Percentiles rank a stretch among this genome's conserved stretches.
These are phyloP conservation scores for Phytophthora hybrid DNA, from an alignment of 352 stramenopile species.

Conservation along the genomic window DNA sequence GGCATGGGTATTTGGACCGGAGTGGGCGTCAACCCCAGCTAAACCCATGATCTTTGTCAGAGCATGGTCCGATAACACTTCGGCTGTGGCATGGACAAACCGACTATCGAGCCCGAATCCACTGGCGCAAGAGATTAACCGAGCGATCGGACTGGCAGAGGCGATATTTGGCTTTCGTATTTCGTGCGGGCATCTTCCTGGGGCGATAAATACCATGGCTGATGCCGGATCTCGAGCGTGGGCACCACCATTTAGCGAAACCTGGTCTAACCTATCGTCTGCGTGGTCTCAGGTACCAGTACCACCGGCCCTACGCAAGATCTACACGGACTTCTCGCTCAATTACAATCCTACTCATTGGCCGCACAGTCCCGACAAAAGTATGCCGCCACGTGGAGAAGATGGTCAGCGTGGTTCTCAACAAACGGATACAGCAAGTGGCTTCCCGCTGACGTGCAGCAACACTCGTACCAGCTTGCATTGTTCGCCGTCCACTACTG, in stretches of 20 bases:
- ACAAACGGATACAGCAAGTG: not conserved
- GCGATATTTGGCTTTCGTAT: constrained; percentile 11
- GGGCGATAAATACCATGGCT: not conserved
- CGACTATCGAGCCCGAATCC: constrained; percentile 5
- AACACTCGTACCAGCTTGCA: not conserved
- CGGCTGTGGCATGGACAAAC: constrained; percentile 11
- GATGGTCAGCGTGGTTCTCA: constrained; percentile 16
- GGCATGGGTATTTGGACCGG: not conserved
- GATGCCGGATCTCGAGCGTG: constrained; percentile 14
- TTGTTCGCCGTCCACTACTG: constrained; percentile 1
- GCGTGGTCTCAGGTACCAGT: constrained; percentile 14
- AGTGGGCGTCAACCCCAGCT: not conserved
- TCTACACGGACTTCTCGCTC: constrained; percentile 18
- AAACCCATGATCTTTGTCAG: not conserved
- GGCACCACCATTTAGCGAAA: not conserved
- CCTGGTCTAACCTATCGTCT: constrained; percentile 24
- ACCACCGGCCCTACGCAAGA: not conserved
- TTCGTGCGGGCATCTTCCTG: constrained; percentile 4
- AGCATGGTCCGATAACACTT: constrained; percentile 16
- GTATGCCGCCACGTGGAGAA: constrained; percentile 3
- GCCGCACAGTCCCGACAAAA: constrained; percentile 1
- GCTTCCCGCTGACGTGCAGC: not conserved
- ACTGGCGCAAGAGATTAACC: not conserved
- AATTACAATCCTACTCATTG: constrained; percentile 11
- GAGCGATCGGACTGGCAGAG: constrained; percentile 15